A percentile compares a stretch with the other conserved stretches of the same genome.
Evolutionary conservation across 805 yeast species (phyloP).

Genomic region (Saccharomyces paradoxus): DNA sequence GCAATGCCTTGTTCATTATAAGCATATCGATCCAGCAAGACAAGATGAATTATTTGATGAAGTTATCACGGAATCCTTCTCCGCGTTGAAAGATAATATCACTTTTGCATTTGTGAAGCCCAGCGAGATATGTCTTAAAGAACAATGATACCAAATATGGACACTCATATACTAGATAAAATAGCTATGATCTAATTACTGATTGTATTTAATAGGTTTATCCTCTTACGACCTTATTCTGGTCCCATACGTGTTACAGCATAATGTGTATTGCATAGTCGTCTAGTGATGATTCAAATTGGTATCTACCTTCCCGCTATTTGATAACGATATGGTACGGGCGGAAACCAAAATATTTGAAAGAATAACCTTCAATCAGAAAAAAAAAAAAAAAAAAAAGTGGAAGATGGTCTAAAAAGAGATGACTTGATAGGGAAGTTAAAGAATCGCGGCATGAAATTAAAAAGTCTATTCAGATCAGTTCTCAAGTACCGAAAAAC

Average conservation of each 20-base stretch:
- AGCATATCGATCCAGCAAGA: conserved; percentile 48
- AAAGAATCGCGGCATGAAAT: conserved; percentile 1
- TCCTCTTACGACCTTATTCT: background rate
- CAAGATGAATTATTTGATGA: conserved; percentile 11
- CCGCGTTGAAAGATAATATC: conserved; percentile 9
- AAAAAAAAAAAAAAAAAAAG: background rate
- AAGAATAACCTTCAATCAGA: background rate
- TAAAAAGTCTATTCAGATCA: conserved; percentile 33
- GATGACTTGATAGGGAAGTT: background rate
- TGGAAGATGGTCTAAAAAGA: background rate
- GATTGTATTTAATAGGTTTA: background rate
- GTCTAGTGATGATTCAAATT: background rate
- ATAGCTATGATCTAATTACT: background rate
- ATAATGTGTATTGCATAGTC: background rate
- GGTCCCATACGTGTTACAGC: too few species aligned
- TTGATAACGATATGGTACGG: background rate
- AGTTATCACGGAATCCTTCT: conserved; percentile 14
- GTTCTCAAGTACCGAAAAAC: conserved; percentile 69
- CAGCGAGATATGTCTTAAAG: conserved; percentile 4
- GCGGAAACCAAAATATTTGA: background rate
- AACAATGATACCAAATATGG: background rate
- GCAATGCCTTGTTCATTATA: conserved; percentile 52
- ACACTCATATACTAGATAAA: background rate
- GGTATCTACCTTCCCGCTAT: background rate
- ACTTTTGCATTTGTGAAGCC: conserved; percentile 25